Conservation (phyloP, 805 yeast genomes). For the Wickerhamiella dianesei region DNA sequence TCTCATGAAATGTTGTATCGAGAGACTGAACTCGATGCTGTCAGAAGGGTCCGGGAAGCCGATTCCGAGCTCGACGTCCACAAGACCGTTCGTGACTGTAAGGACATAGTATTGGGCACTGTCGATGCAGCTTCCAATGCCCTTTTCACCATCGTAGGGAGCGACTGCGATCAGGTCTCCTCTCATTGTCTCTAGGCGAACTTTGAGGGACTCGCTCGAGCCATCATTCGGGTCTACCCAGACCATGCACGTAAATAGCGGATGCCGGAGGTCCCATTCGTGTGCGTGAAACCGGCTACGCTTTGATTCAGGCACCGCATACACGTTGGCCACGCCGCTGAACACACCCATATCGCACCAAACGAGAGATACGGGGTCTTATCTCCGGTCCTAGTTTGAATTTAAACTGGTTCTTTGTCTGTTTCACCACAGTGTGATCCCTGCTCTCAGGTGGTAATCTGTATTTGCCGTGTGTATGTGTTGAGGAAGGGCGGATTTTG, state of each 20-base stretch:
- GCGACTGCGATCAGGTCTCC: slow-evolving; percentile 29
- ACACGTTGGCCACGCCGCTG: slow-evolving; percentile 10
- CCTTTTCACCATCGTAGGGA: slow-evolving; percentile 22
- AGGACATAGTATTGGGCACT: slow-evolving; percentile 28
- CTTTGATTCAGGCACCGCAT: slow-evolving; percentile 12
- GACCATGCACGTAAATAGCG: slow-evolving; percentile 10
- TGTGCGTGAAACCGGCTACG: slow-evolving; percentile 6
- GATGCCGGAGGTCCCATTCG: slow-evolving; percentile 9
- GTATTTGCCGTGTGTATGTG: too few species aligned
- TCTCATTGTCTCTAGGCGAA: slow-evolving; percentile 22
- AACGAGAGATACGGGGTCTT: too few species aligned
- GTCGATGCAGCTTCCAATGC: slow-evolving; percentile 24
- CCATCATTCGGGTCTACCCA: slow-evolving; percentile 13
- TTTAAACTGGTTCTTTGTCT: too few species aligned
- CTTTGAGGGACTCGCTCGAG: slow-evolving; percentile 10
- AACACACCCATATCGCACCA: slow-evolving; percentile 3
- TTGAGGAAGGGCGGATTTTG: not conserved
- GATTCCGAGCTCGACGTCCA: slow-evolving; percentile 31
- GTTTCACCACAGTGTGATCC: too few species aligned
- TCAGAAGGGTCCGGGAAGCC: slow-evolving; percentile 26
- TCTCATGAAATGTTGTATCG: slow-evolving; percentile 25
- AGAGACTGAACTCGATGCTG: slow-evolving; percentile 28
- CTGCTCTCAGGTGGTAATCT: too few species aligned
- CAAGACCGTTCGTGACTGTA: slow-evolving; percentile 23
- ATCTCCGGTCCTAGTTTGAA: too few species aligned